These are phyloP conservation scores for Imleria badia DNA, from an alignment of 768 basidiomycete genomes.

Conservation along the genomic window DNA sequence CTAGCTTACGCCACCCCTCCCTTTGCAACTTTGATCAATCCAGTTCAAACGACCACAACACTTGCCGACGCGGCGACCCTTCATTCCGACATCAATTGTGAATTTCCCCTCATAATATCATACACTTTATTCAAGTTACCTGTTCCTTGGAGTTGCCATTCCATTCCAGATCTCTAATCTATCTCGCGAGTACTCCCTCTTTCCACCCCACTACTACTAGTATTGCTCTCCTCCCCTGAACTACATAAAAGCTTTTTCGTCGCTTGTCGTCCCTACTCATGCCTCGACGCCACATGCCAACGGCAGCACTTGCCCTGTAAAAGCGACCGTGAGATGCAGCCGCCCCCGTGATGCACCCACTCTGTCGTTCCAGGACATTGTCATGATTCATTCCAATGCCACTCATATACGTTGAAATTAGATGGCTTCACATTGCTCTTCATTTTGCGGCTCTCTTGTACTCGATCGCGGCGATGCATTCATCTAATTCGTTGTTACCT, in stretches of 20 bases:
- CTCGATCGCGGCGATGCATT: not conserved
- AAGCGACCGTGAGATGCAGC: constrained; percentile 4
- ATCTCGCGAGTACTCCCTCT: no score
- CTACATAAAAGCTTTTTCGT: not conserved
- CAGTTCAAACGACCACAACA: not conserved
- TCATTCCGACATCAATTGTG: not conserved
- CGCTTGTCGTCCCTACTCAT: not conserved
- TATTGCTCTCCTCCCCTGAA: not conserved
- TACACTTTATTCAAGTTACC: no score
- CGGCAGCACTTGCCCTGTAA: not conserved
- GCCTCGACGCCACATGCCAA: constrained; percentile 11
- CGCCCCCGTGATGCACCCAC: not conserved
- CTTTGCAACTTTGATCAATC: not conserved
- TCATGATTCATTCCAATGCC: constrained; percentile 4
- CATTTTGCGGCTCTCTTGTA: no score
- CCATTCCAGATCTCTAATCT: constrained; percentile 4
- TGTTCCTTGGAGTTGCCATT: not conserved
- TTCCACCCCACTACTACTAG: not conserved
- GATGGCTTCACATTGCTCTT: not conserved
- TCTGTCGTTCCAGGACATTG: not conserved
- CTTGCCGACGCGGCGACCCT: constrained; percentile 14
- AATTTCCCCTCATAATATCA: no score
- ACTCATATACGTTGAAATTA: not conserved
- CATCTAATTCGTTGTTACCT: constrained; percentile 4
- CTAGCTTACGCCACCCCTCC: not conserved